phyloP scores from a whole-genome alignment of 495 filamentous ascomycete species.

The Oleoguttula mirabilis region DNA sequence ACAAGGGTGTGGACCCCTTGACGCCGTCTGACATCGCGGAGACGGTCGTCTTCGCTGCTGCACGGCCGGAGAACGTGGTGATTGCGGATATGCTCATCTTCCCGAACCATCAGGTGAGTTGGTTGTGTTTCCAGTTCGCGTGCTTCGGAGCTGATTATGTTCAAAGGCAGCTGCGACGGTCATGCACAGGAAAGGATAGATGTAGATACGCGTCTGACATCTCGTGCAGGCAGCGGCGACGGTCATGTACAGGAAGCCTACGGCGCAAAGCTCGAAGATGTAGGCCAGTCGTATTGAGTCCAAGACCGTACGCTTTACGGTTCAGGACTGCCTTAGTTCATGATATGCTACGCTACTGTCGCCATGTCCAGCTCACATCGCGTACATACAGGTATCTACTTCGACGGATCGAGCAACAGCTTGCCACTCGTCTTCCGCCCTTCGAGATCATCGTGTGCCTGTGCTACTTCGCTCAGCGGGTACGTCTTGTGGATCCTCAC shows the following conservation, averaged over 20 bases:
- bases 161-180: constrained; percentile 40
- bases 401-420: constrained; percentile 39
- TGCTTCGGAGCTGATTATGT: background rate
- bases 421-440: constrained; percentile 77
- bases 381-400: too few relatives aligned
- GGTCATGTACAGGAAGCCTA: constrained; percentile 10
- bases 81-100: constrained; percentile 84
- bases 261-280: constrained; percentile 12
- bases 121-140: background rate
- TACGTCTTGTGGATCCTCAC: constrained; percentile 71
- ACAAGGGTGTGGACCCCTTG: constrained; percentile 77
- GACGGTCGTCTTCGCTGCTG: constrained; percentile 80
- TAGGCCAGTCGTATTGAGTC: too few relatives aligned
- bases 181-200: constrained; percentile 38
- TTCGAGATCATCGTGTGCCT: constrained; percentile 74
- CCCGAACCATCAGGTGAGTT: constrained; percentile 75
- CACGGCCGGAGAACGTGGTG: constrained; percentile 86
- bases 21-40: constrained; percentile 94
- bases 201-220: constrained; percentile 8
- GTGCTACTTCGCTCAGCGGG: constrained; percentile 59
- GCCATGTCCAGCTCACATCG: too few relatives aligned
- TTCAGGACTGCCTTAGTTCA: too few relatives aligned
- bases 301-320: too few relatives aligned
- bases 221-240: constrained; percentile 7
- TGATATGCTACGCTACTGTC: too few relatives aligned